Conservation (phyloP, 495 filamentous ascomycete species). For the Ascobolus immersus region DNA sequence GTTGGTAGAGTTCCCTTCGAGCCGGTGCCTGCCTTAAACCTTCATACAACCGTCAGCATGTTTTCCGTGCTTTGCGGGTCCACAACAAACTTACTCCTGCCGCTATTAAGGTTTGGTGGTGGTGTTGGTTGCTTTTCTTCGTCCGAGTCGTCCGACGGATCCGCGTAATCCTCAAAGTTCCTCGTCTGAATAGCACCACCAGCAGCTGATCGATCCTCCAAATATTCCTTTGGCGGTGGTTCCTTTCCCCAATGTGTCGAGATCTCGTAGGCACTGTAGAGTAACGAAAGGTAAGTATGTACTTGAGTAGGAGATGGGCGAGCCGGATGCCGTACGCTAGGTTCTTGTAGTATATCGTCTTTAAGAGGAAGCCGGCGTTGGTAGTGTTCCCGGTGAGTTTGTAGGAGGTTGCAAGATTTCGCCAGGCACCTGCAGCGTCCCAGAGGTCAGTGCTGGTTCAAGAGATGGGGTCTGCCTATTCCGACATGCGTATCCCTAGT, state of each 20-base stretch:
- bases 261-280: constrained; percentile 51
- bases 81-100: not conserved
- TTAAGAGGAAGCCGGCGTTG: constrained; percentile 49
- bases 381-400: constrained; percentile 34
- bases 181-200: constrained; percentile 50
- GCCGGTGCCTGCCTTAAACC: constrained; percentile 56
- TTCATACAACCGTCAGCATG: constrained; percentile 15
- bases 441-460: not conserved
- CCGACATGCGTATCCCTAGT: not conserved
- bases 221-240: constrained; percentile 56
- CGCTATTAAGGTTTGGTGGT: constrained; percentile 15
- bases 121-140: constrained; percentile 19
- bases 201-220: constrained; percentile 51
- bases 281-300: constrained; percentile 1
- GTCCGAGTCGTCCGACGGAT: constrained; percentile 10
- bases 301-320: not conserved
- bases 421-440: constrained; percentile 32
- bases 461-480: not conserved
- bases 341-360: constrained; percentile 62
- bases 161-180: constrained; percentile 41
- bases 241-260: constrained; percentile 40
- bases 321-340: constrained; percentile 26
- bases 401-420: constrained; percentile 40
- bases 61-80: not conserved
- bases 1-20: constrained; percentile 57